Evolutionary conservation across 345 rosid species (phyloP).

Genomic region (Syzygium oleosum): DNA sequence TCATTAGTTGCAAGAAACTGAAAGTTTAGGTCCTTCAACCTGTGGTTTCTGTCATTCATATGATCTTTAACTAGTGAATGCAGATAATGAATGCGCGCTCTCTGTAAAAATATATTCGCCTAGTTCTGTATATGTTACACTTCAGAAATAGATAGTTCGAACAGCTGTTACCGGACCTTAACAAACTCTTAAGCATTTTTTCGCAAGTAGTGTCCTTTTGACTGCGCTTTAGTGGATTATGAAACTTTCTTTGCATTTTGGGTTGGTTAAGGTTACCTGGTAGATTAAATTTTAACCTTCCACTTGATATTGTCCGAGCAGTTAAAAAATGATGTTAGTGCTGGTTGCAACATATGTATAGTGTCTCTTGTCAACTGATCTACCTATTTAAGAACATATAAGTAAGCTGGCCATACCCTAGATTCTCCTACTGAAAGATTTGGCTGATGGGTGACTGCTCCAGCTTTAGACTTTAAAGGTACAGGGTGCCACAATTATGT

Average conservation of each 20-base stretch:
- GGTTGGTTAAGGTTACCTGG: not conserved
- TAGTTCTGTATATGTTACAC: not conserved
- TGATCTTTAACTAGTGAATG: not conserved
- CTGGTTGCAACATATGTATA: not conserved
- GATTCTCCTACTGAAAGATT: not conserved
- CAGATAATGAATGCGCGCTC: not conserved
- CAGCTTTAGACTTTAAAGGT: not conserved
- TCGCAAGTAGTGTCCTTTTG: not conserved
- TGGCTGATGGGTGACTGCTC: not conserved
- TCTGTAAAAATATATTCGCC: not conserved
- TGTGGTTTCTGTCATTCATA: not conserved
- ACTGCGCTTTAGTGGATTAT: not conserved
- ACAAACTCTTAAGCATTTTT: not conserved
- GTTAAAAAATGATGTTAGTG: not conserved
- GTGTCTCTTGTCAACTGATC: not conserved
- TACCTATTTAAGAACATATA: not conserved
- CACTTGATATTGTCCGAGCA: not conserved
- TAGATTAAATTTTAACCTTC: not conserved
- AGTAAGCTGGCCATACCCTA: not conserved
- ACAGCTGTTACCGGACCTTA: not conserved
- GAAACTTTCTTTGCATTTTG: not conserved
- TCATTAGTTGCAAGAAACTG: not conserved
- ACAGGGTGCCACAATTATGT: not conserved
- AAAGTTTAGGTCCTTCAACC: not conserved
- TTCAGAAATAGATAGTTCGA: not conserved